Evolutionary conservation across 2,329 filamentous ascomycete species (phyloP).

Genomic region (Dactylellina haptotyla): DNA sequence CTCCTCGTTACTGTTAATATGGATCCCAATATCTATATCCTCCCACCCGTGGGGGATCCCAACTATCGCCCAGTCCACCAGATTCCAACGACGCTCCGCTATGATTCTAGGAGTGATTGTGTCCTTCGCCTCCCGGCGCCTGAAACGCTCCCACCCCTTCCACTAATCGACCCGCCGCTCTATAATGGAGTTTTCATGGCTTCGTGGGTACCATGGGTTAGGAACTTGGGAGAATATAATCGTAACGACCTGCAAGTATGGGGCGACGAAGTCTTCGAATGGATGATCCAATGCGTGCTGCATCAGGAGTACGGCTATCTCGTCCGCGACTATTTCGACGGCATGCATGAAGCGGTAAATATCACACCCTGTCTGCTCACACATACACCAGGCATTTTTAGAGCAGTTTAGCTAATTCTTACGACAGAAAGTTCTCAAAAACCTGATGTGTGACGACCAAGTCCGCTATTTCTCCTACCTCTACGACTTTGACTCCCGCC

Average conservation of each 20-base stretch:
- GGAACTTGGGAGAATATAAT: neutral
- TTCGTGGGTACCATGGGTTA: neutral
- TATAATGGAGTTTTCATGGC: slow-evolving; percentile 20
- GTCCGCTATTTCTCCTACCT: slow-evolving; percentile 14
- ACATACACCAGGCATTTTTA: neutral
- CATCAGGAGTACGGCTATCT: slow-evolving; percentile 13
- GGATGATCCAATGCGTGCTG: slow-evolving; percentile 24
- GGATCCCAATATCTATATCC: too few relatives aligned
- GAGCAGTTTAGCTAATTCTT: neutral
- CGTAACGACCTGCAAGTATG: slow-evolving; percentile 9
- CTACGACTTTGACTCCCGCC: slow-evolving; percentile 22
- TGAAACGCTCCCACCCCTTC: slow-evolving; percentile 16
- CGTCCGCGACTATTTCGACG: slow-evolving; percentile 2
- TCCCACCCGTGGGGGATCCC: slow-evolving; percentile 23
- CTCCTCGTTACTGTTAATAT: too few relatives aligned
- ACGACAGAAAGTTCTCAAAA: neutral
- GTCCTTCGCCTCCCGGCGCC: slow-evolving; percentile 20
- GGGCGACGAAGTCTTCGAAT: slow-evolving; percentile 27
- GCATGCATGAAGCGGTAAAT: slow-evolving; percentile 4
- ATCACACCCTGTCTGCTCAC: neutral
- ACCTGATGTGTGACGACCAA: slow-evolving; percentile 4
- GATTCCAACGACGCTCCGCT: neutral
- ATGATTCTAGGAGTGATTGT: slow-evolving; percentile 11
- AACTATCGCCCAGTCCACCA: slow-evolving; percentile 19
- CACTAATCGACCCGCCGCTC: neutral